Percentiles rank a stretch among this genome's conserved stretches.
Conservation (phyloP, 2,329 filamentous ascomycete genomes). For the Akanthomyces muscarius region DNA sequence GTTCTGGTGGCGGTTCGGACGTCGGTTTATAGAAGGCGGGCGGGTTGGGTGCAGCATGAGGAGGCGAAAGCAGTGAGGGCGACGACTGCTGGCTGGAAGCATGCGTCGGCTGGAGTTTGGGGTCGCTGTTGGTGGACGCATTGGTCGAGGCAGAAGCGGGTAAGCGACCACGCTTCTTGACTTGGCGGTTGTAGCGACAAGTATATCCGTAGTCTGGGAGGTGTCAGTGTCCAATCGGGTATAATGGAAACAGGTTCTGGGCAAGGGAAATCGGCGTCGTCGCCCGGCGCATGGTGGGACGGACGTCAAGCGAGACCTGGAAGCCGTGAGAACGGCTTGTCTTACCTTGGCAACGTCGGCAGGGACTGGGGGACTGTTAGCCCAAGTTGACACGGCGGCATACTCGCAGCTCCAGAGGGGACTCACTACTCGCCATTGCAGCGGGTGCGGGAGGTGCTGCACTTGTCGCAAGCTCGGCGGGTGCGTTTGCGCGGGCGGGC, state of each 20-base stretch:
- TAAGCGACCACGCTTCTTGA: slow-evolving; percentile 35
- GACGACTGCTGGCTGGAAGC: neutral
- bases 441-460: slow-evolving; percentile 37
- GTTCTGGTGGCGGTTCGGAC: neutral
- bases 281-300: neutral
- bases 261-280: neutral
- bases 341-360: slow-evolving; percentile 36
- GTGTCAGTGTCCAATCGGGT: neutral
- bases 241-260: neutral
- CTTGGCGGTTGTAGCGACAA: slow-evolving; percentile 34
- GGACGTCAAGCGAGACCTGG: neutral
- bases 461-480: slow-evolving; percentile 31
- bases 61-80: slow-evolving; percentile 5
- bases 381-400: neutral
- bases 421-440: slow-evolving; percentile 43
- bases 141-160: slow-evolving; percentile 24
- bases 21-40: neutral
- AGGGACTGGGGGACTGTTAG: slow-evolving; percentile 22
- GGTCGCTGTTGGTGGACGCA: neutral
- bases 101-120: neutral
- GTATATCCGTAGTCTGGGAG: slow-evolving; percentile 34
- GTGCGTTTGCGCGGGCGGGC: slow-evolving; percentile 29
- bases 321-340: neutral
- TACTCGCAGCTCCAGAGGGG: neutral
- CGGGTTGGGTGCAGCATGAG: neutral